Evolutionary conservation across 345 rosid species (phyloP), one percentile per base, ranked within the genome.

Genomic region (Corchorus capsularis): DNA sequence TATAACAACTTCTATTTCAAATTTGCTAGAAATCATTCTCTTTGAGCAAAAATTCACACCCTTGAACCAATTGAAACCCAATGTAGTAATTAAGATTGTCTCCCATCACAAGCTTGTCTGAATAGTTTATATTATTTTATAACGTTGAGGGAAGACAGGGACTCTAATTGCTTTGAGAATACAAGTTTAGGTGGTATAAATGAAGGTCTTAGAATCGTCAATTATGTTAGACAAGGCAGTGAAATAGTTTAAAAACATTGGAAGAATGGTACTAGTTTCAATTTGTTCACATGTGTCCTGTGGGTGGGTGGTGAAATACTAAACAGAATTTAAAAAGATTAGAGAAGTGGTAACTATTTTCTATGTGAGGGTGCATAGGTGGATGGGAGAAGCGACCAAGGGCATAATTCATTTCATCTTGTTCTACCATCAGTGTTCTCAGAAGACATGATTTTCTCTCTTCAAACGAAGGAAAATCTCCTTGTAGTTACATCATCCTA

Each of bases 41-140:
- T 66, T 66, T 20, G 14, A 45, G 45, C 35, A 66, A 66, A 17
- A 66, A 12, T 66, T 65, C 20, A 66, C 71, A 66, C 54, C 37
- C 54, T 66, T 66, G n/a, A 66, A 20, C 17, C 34, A 20, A 45
- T 5, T 15, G 45, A 34, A 45, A 66, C 5, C 17, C 17, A 37
- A 2, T 65, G 43, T 65, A 43, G 14, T 63, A 63, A 63, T 8
- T 63, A 63, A 39, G 70, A n/a, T 14, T n/a, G 17, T 65, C 70
- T 65, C 52, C 52, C 63, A 22, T 22, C 37, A 59, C 16, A 59
- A 59, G 22, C 27, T 4, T 27, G 27, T 60, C 63, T 1, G 14
- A 60, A 27, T 60, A 6, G 43, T 39, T 39, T 39, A 39, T 14
- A 6, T 27, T 14, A 6, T 27, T 59, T 55, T 12, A 60, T 60